A percentile compares a stretch with the other conserved stretches of the same genome.
phyloP scores from a whole-genome alignment of 306 rosid genomes.

The Pueraria montana region DNA sequence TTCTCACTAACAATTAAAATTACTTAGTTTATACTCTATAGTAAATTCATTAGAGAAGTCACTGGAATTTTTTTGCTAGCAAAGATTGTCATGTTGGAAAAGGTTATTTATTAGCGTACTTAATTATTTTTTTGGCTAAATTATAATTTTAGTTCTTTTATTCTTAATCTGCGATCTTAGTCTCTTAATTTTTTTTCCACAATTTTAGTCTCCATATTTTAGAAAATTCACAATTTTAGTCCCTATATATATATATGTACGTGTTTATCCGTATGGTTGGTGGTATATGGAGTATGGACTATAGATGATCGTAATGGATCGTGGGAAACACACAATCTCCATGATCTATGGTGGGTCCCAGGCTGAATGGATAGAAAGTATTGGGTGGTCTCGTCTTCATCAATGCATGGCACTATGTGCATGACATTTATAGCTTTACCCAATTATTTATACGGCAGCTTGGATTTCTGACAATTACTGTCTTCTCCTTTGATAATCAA shows the following conservation, averaged over 20 bases:
- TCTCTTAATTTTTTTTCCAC: too few species aligned
- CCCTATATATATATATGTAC: not conserved
- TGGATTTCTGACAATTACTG: not conserved
- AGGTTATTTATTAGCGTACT: too few species aligned
- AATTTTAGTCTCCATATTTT: too few species aligned
- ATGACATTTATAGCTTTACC: constrained; percentile 13
- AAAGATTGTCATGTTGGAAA: too few species aligned
- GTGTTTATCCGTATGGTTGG: constrained; percentile 13
- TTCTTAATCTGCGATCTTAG: too few species aligned
- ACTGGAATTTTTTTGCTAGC: too few species aligned
- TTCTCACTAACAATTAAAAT: too few species aligned
- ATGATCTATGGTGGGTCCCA: constrained; percentile 43
- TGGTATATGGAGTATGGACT: not conserved
- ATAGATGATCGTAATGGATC: constrained; percentile 20
- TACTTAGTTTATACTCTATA: too few species aligned
- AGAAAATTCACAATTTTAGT: too few species aligned
- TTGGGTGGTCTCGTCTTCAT: constrained; percentile 34
- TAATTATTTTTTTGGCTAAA: too few species aligned
- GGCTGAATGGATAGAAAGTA: not conserved
- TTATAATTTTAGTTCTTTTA: too few species aligned
- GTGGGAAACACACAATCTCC: constrained; percentile 16
- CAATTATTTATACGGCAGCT: not conserved
- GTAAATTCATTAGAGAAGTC: too few species aligned
- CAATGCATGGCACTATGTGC: constrained; percentile 63
- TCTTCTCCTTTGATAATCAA: constrained; percentile 12